A percentile compares a stretch with the other conserved stretches of the same genome.
phyloP scores from a whole-genome alignment of 2,329 filamentous ascomycete species.

The Paraphoma chrysanthemicola region DNA sequence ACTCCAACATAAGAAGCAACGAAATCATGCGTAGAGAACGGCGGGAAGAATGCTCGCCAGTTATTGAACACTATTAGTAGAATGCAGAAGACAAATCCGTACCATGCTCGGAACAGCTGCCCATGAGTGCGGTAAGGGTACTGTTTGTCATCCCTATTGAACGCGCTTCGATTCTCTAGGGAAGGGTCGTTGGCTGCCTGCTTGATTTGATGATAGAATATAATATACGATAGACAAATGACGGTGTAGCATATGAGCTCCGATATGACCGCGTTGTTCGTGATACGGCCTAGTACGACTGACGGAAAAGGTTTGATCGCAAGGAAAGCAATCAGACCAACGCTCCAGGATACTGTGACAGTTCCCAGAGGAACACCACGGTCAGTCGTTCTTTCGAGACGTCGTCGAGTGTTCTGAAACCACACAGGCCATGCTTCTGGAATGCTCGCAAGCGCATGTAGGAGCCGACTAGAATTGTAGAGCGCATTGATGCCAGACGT shows the following conservation, averaged over 20 bases:
- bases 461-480: slow-evolving; percentile 52
- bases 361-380: slow-evolving; percentile 50
- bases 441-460: slow-evolving; percentile 53
- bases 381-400: slow-evolving; percentile 46
- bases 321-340: slow-evolving; percentile 49
- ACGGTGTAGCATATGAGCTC: slow-evolving; percentile 47
- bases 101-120: slow-evolving; percentile 34
- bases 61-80: slow-evolving; percentile 36
- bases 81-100: slow-evolving; percentile 32
- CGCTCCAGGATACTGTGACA: slow-evolving; percentile 46
- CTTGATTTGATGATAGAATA: slow-evolving; percentile 40
- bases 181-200: slow-evolving; percentile 30
- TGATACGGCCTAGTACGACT: slow-evolving; percentile 43
- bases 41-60: slow-evolving; percentile 30
- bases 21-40: slow-evolving; percentile 18
- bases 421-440: slow-evolving; percentile 50
- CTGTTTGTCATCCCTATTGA: slow-evolving; percentile 37
- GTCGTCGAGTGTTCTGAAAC: slow-evolving; percentile 37
- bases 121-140: slow-evolving; percentile 37
- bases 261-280: slow-evolving; percentile 45
- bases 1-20: slow-evolving; percentile 33
- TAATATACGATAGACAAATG: slow-evolving; percentile 43
- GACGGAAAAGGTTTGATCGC: slow-evolving; percentile 36
- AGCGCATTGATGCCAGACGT: slow-evolving; percentile 53
- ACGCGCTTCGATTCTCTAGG: slow-evolving; percentile 32